phyloP scores from a whole-genome alignment of 1,284 basidiomycete species.

The Bondarzewia mesenterica region DNA sequence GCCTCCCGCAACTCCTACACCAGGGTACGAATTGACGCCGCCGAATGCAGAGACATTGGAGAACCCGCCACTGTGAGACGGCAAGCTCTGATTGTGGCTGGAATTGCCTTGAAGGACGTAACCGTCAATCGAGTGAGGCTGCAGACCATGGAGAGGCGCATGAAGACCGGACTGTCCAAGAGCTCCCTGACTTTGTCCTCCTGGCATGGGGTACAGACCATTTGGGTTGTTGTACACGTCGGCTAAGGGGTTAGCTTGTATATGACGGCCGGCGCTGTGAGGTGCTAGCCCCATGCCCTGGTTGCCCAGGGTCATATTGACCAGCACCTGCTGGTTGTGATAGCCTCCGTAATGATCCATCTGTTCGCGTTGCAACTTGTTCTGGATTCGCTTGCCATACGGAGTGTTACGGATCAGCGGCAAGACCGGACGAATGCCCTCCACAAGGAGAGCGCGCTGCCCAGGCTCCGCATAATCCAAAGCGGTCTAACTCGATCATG shows the following conservation, averaged over 20 bases:
- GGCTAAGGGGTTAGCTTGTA: conserved; percentile 48
- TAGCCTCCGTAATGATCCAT: conserved; percentile 62
- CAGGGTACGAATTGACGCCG: conserved; percentile 28
- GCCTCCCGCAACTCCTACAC: conserved; percentile 41
- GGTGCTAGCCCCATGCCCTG: conserved; percentile 42
- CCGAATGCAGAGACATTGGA: conserved; percentile 48
- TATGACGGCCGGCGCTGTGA: conserved; percentile 38
- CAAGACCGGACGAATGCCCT: conserved; percentile 93
- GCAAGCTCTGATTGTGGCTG: conserved; percentile 50
- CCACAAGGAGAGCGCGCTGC: conserved; percentile 82
- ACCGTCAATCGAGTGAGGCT: conserved; percentile 65
- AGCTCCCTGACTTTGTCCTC: conserved; percentile 36
- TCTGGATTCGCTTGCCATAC: conserved; percentile 96
- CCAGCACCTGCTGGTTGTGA: conserved; percentile 52
- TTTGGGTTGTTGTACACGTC: conserved; percentile 63
- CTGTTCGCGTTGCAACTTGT: conserved; percentile 91
- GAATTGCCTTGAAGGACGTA: conserved; percentile 70
- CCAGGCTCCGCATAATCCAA: conserved; percentile 89
- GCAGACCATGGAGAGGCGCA: conserved; percentile 48
- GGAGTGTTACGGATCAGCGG: conserved; percentile 95
- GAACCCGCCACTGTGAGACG: conserved; percentile 49
- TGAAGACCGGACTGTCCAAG: conserved; percentile 30
- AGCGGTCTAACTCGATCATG: conserved; percentile 59
- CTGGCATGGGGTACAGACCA: conserved; percentile 47
- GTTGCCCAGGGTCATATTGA: conserved; percentile 48